Evolutionary conservation across 768 basidiomycete genomes (phyloP).

Genomic region (Lactifluus pinguis): DNA sequence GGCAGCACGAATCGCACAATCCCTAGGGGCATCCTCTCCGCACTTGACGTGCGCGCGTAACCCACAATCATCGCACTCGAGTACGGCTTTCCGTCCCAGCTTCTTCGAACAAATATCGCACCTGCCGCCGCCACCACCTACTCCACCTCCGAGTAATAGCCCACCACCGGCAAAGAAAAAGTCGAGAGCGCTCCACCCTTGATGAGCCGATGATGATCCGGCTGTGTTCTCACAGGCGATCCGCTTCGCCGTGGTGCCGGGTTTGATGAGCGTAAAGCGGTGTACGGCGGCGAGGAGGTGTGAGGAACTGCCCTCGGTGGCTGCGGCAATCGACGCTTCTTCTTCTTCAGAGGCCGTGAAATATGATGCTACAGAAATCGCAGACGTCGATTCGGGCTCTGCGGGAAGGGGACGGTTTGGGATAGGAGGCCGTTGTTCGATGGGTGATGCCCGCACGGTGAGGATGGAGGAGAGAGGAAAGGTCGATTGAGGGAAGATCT

Average conservation of each 20-base stretch:
- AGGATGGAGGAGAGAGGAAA: conserved; percentile 35
- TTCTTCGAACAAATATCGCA: conserved; percentile 79
- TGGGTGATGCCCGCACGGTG: conserved; percentile 37
- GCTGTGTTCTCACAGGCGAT: conserved; percentile 19
- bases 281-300: conserved; percentile 46
- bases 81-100: conserved; percentile 76
- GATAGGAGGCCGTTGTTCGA: neutral
- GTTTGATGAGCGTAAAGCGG: conserved; percentile 81
- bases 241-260: conserved; percentile 49
- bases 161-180: conserved; percentile 63
- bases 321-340: conserved; percentile 45
- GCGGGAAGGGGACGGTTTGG: conserved; percentile 7
- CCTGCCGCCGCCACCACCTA: conserved; percentile 31
- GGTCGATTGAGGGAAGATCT: conserved; percentile 27
- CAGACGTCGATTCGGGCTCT: conserved; percentile 18
- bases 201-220: neutral
- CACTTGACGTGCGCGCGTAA: conserved; percentile 82
- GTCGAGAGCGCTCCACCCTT: conserved; percentile 69
- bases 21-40: conserved; percentile 70
- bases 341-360: conserved; percentile 49
- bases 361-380: conserved; percentile 35
- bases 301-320: conserved; percentile 77
- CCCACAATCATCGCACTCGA: conserved; percentile 87
- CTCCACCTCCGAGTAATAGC: conserved; percentile 36
- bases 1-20: conserved; percentile 52